Evolutionary conservation across 805 yeast species (phyloP).

Genomic region (Cyberlindnera subsufficiens): DNA sequence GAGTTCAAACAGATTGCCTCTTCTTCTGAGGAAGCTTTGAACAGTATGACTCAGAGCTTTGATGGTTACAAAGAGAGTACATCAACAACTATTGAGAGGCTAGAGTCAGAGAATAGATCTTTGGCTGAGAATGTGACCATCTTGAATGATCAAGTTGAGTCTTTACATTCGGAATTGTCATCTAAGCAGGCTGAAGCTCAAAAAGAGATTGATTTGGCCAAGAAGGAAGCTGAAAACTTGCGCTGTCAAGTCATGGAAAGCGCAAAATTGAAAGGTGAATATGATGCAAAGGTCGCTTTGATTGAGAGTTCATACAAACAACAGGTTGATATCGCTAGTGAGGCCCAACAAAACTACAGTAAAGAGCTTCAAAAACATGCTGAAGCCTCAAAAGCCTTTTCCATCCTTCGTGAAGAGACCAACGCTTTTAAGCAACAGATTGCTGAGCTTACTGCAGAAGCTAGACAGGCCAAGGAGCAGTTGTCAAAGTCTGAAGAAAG

Average conservation of each 20-base stretch:
- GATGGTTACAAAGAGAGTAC: conserved; percentile 35
- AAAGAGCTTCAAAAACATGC: conserved; percentile 50
- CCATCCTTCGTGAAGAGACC: conserved; percentile 33
- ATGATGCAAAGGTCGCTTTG: conserved; percentile 25
- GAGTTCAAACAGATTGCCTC: conserved; percentile 58
- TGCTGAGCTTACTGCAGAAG: conserved; percentile 21
- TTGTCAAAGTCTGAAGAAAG: conserved; percentile 34
- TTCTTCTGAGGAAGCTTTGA: conserved; percentile 62
- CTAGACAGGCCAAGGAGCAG: conserved; percentile 26
- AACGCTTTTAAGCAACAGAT: conserved; percentile 25
- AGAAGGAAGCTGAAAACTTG: conserved; percentile 13
- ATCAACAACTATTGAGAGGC: conserved; percentile 8
- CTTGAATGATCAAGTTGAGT: conserved; percentile 26
- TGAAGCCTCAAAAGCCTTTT: conserved; percentile 37
- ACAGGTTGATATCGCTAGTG: conserved; percentile 42
- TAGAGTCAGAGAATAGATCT: conserved; percentile 18
- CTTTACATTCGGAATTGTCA: conserved; percentile 27
- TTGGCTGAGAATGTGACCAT: conserved; percentile 18
- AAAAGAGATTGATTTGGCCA: conserved; percentile 11
- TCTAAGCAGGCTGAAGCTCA: conserved; percentile 23
- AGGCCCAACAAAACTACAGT: conserved; percentile 50
- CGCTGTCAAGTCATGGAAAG: conserved; percentile 18
- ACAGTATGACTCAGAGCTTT: conserved; percentile 46
- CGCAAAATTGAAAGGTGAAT: conserved; percentile 23
- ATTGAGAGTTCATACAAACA: conserved; percentile 32